Base-by-base conservation (phyloP, 2,329 filamentous ascomycete species). In the Pseudofabraea citricarpa region DNA sequence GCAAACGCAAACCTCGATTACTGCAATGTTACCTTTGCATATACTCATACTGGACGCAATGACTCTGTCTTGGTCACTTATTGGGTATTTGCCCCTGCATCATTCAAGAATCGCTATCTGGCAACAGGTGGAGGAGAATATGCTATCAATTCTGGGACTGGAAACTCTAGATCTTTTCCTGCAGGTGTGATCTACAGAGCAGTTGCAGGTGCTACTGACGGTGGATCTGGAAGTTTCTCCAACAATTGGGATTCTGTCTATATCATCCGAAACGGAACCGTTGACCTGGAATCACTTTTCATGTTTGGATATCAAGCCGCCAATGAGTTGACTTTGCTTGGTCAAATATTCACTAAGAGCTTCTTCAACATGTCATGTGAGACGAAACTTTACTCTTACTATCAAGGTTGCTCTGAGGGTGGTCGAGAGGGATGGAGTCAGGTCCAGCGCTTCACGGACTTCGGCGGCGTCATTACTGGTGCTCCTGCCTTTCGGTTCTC, bases 221-320 rank as follows among this genome's bases (percentile, higher is more conserved):
- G 69, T 12, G 73, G 74, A 2, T 76, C 74, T 49, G 72, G 71
- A 21, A 59, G 61, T 19, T 75, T 75, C 52, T 53, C 60, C 36
- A 67, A 58, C 18, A 56, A 64, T 20, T 66, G 59, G 22, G 64
- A 70, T 43, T 53, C 45, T 2, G 64, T 56, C 3, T 61, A 65
- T 45, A 57, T 70, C 2, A 44, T 64, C 8, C 63, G 60, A 9
- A 66, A 70, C 38, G 65, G 65, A 5, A 68, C 66, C 3, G 47
- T 64, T 33, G 63, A 67, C 48, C 64, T 56, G 56, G 56, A 64
- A 4, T 51, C 54, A 1, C 50, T 62, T 10, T 63, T 64, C 44
- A 63, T 64, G 60, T 66, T 66, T 50, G 65, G 63, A 13, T 67
- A 66, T 44, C 55, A 63, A 41, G 64, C 62, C 3, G 56, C 61